Evolutionary conservation across 1,139 yeast species (phyloP).

Genomic region (Kodamaea arcana): DNA sequence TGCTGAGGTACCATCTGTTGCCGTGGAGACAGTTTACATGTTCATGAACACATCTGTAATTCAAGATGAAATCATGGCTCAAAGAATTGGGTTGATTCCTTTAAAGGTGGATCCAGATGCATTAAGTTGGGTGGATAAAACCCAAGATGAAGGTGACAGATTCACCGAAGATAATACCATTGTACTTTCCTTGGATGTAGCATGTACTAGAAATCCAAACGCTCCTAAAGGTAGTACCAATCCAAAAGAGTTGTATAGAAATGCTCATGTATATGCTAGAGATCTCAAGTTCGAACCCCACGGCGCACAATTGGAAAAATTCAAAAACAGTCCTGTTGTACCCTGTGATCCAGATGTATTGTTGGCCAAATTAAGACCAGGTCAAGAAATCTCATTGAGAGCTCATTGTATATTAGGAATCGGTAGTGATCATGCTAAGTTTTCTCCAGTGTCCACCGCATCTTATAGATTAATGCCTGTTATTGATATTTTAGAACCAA

Average conservation of each 20-base stretch:
- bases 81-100: constrained; percentile 89
- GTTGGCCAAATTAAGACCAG: constrained; percentile 90
- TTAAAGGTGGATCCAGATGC: constrained; percentile 88
- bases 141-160: constrained; percentile 60
- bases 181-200: constrained; percentile 74
- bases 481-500: constrained; percentile 71
- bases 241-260: constrained; percentile 78
- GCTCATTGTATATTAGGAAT: constrained; percentile 90
- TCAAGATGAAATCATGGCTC: constrained; percentile 95
- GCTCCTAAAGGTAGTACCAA: constrained; percentile 78
- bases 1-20: constrained; percentile 93
- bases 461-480: constrained; percentile 95
- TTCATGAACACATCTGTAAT: constrained; percentile 94
- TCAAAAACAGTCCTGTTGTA: constrained; percentile 65
- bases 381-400: constrained; percentile 87
- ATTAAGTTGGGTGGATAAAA: constrained; percentile 69
- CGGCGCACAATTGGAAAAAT: constrained; percentile 73
- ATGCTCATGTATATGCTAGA: constrained; percentile 81
- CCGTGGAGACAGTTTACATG: constrained; percentile 85
- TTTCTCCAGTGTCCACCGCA: constrained; percentile 95
- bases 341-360: constrained; percentile 85
- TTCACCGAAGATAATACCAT: constrained; percentile 86
- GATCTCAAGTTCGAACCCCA: constrained; percentile 90
- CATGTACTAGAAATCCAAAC: constrained; percentile 80
- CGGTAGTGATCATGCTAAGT: constrained; percentile 95